Evolutionary conservation across 2,329 filamentous ascomycete species (phyloP).

Genomic region (Trichophyton verrucosum): DNA sequence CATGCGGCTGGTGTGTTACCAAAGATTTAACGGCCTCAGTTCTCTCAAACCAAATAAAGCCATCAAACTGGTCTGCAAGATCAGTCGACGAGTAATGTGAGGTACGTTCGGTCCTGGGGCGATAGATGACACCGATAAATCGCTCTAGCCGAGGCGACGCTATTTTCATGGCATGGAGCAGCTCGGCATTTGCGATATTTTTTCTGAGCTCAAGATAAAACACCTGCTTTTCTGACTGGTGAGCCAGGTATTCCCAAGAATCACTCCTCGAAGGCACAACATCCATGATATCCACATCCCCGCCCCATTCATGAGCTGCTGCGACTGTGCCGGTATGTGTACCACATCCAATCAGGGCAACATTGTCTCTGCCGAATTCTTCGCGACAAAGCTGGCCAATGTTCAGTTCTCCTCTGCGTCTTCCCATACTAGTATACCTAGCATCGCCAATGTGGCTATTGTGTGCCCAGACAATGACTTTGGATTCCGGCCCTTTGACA

Average conservation of each 20-base stretch:
- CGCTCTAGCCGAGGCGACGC: slow-evolving; percentile 33
- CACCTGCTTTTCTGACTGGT: slow-evolving; percentile 33
- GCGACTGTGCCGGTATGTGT: slow-evolving; percentile 42
- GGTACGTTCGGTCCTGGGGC: slow-evolving; percentile 37
- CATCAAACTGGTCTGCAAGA: slow-evolving; percentile 40
- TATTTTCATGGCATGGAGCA: slow-evolving; percentile 27
- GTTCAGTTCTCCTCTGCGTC: slow-evolving; percentile 35
- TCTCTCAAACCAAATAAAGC: slow-evolving; percentile 39
- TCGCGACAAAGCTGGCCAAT: slow-evolving; percentile 44
- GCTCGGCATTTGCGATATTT: slow-evolving; percentile 22
- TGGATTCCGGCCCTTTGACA: slow-evolving; percentile 27
- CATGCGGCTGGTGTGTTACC: slow-evolving; percentile 35
- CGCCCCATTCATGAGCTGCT: slow-evolving; percentile 41
- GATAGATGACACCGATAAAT: slow-evolving; percentile 44
- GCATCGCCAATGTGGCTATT: slow-evolving; percentile 45
- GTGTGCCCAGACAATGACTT: slow-evolving; percentile 44
- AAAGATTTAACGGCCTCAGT: slow-evolving; percentile 35
- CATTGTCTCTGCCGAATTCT: slow-evolving; percentile 29
- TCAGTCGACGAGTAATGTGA: slow-evolving; percentile 39
- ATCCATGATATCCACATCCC: slow-evolving; percentile 39
- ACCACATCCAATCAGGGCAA: slow-evolving; percentile 37
- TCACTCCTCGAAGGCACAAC: slow-evolving; percentile 35
- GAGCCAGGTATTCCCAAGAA: slow-evolving; percentile 40
- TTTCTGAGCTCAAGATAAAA: slow-evolving; percentile 39
- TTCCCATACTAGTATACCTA: slow-evolving; percentile 40